A percentile compares a stretch with the other conserved stretches of the same genome.
These are phyloP conservation scores for Alternaria dauci DNA, from an alignment of 2,329 filamentous ascomycete genomes.

Conservation along the genomic window DNA sequence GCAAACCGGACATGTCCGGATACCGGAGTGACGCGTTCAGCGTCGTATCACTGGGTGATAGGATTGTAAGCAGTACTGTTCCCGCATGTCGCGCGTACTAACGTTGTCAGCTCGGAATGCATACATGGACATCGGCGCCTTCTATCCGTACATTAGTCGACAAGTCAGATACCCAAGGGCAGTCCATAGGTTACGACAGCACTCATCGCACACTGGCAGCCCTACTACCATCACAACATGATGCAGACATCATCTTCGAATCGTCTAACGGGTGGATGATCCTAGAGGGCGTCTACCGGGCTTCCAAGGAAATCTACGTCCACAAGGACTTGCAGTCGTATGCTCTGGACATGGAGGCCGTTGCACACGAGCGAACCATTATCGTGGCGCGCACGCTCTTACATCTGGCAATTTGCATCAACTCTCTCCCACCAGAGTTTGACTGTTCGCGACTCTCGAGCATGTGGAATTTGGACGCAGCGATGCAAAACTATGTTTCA, in stretches of 20 bases:
- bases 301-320: conserved; percentile 42
- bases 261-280: conserved; percentile 50
- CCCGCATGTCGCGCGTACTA: conserved; percentile 14
- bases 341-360: conserved; percentile 42
- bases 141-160: conserved; percentile 36
- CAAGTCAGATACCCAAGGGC: conserved; percentile 19
- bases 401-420: conserved; percentile 47
- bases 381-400: conserved; percentile 48
- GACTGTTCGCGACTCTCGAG: conserved; percentile 34
- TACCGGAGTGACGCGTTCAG: conserved; percentile 37
- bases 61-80: conserved; percentile 36
- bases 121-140: conserved; percentile 44
- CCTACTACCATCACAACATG: conserved; percentile 47
- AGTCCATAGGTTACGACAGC: conserved; percentile 23
- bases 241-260: conserved; percentile 49
- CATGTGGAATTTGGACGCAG: conserved; percentile 45
- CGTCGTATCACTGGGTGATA: conserved; percentile 39
- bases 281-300: conserved; percentile 39
- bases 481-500: conserved; percentile 45
- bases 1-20: conserved; percentile 29
- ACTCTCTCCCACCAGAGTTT: conserved; percentile 45
- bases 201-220: conserved; percentile 34
- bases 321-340: conserved; percentile 43
- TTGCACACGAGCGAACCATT: conserved; percentile 38
- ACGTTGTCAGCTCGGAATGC: conserved; percentile 36